Evolutionary conservation across 768 basidiomycete genomes (phyloP).

Genomic region (Pisolithus marmoratus): DNA sequence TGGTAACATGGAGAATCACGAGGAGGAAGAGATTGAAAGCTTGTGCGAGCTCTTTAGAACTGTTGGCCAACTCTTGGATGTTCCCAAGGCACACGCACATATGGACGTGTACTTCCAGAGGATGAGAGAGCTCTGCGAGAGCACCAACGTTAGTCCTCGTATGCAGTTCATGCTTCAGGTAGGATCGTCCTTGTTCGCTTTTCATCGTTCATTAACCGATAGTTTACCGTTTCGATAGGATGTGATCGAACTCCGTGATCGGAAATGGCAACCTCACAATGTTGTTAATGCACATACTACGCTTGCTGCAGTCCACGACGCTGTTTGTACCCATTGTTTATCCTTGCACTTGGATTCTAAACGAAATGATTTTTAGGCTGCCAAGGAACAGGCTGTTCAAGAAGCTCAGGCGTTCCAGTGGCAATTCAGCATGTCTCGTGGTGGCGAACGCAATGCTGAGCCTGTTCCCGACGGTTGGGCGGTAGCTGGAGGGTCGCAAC

Average conservation of each 20-base stretch:
- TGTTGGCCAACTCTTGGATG: conserved; percentile 80
- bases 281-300: conserved; percentile 76
- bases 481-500: conserved; percentile 45
- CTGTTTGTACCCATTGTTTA: conserved; percentile 44
- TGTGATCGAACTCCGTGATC: conserved; percentile 80
- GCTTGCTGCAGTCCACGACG: conserved; percentile 83
- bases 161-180: conserved; percentile 97
- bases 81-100: conserved; percentile 71
- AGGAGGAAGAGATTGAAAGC: conserved; percentile 97
- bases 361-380: conserved; percentile 52
- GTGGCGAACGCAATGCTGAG: conserved; percentile 65
- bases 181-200: conserved; percentile 16
- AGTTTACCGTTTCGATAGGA: conserved; percentile 47
- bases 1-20: conserved; percentile 88
- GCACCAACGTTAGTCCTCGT: conserved; percentile 70
- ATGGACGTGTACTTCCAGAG: conserved; percentile 93
- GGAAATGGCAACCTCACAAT: conserved; percentile 75
- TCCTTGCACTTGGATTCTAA: conserved; percentile 3
- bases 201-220: neutral
- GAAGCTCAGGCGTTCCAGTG: conserved; percentile 38
- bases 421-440: conserved; percentile 77
- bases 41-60: conserved; percentile 90
- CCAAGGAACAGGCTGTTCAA: conserved; percentile 76
- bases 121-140: conserved; percentile 79
- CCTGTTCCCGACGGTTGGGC: conserved; percentile 86